Percentiles rank a stretch among this genome's conserved stretches.
Evolutionary conservation across 2,329 filamentous ascomycete species (phyloP).

Genomic region (Rhinocladiella mackenziei): DNA sequence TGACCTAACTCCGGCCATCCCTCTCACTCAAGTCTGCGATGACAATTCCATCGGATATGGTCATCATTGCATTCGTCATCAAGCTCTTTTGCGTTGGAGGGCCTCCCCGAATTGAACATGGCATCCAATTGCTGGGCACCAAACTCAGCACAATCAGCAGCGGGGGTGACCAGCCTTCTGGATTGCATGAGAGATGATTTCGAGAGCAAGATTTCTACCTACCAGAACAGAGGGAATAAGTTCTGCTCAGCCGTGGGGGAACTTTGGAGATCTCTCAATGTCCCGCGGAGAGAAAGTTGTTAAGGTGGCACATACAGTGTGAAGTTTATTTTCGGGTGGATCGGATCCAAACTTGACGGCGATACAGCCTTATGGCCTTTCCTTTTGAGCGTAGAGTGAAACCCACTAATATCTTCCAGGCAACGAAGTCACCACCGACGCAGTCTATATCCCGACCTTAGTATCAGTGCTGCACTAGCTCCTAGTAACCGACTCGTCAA

Average conservation of each 20-base stretch:
- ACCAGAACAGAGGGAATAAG: slow-evolving; percentile 43
- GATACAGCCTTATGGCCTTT: slow-evolving; percentile 46
- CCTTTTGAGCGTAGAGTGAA: slow-evolving; percentile 16
- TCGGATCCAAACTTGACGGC: slow-evolving; percentile 34
- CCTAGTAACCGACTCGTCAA: slow-evolving; percentile 12
- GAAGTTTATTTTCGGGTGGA: slow-evolving; percentile 48
- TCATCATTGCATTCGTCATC: slow-evolving; percentile 34
- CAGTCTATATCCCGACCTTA: slow-evolving; percentile 9
- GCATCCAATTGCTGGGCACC: slow-evolving; percentile 30
- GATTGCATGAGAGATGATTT: slow-evolving; percentile 28
- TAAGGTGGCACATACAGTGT: slow-evolving; percentile 50
- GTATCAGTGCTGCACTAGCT: slow-evolving; percentile 18
- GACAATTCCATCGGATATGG: slow-evolving; percentile 32
- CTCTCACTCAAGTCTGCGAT: slow-evolving; percentile 28
- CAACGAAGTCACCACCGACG: slow-evolving; percentile 20
- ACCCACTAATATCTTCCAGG: slow-evolving; percentile 8
- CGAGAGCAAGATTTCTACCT: slow-evolving; percentile 30
- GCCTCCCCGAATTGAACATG: slow-evolving; percentile 30
- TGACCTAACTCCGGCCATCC: slow-evolving; percentile 22
- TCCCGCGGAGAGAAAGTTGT: slow-evolving; percentile 38
- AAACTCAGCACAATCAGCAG: slow-evolving; percentile 19
- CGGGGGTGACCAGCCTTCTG: slow-evolving; percentile 28
- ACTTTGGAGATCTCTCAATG: slow-evolving; percentile 42
- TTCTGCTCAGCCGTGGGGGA: slow-evolving; percentile 49
- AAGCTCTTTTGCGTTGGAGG: slow-evolving; percentile 21